Evolutionary conservation across 805 yeast species (phyloP), one percentile per base, ranked within the genome.

Genomic region (Lipomyces yamadae): DNA sequence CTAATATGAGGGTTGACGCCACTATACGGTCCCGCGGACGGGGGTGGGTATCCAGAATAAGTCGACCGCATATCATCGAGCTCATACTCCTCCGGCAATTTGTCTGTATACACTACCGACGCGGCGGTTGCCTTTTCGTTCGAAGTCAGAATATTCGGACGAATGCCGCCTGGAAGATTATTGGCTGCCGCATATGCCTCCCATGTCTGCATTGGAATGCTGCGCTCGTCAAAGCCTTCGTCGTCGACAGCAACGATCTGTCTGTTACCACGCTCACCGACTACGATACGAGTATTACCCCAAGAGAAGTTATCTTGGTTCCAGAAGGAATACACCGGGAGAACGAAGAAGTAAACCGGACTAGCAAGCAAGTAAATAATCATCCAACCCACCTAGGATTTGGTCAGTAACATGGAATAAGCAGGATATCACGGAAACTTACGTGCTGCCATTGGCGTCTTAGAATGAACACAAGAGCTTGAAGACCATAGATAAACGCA

Each of bases 261-360:
- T 63, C 79, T 82, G 55, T 86, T 86, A 68, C 82, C 84, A 68
- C 81, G 81, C 60, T 82, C 88, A 24, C 85, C 87, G 5, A 81
- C 81, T 37, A 85, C 85, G 15, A 82, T 77, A 75, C 89, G 83
- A 7, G 89, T 86, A 69, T 85, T 86, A 73, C 89, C 89, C 89
- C 89, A 86, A 69, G 85, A 78, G 76, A 86, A 86, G 75, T 86
- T 85, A 72, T 86, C 89, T 79, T 85, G 86, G 71, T 86, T 84
- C 89, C 89, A 86, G 78, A 80, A 86, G 2, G 89, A 82, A 75
- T 85, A 86, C 55, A 81, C 77, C 4, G 89, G 89, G 65, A 86
- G 79, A 33, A 86, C 82, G 75, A 86, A 85, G 70, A 86, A 85
- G 81, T 88, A 87, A 68, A 86, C 77, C 8, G 89, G 89, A 72